A percentile compares a stretch with the other conserved stretches of the same genome.
These are phyloP conservation scores for Zalaria sp. DNA, from an alignment of 2,329 filamentous ascomycete species.

Conservation along the genomic window DNA sequence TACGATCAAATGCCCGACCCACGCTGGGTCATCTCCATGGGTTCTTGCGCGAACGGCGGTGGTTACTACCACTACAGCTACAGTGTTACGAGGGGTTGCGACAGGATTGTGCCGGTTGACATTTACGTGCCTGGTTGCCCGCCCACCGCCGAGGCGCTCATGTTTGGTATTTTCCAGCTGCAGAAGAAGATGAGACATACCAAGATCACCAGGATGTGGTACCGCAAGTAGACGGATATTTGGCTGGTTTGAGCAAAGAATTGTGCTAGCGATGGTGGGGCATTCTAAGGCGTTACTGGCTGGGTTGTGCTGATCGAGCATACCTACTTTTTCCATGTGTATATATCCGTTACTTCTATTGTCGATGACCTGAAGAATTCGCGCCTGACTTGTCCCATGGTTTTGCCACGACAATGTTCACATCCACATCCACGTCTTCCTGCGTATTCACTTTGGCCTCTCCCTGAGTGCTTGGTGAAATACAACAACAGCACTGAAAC, in stretches of 20 bases:
- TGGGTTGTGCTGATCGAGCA: too few relatives aligned
- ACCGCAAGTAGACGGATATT: conserved; percentile 27
- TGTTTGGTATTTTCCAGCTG: conserved; percentile 56
- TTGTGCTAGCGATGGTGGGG: not conserved
- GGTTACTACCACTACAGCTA: conserved; percentile 80
- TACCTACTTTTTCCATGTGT: too few relatives aligned
- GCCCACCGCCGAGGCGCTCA: conserved; percentile 36
- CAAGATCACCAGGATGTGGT: conserved; percentile 41
- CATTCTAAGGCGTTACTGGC: not conserved
- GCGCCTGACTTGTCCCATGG: too few relatives aligned
- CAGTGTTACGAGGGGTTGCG: conserved; percentile 59
- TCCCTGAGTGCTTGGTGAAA: too few relatives aligned
- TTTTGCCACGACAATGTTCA: too few relatives aligned
- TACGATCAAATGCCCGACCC: conserved; percentile 93
- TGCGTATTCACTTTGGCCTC: too few relatives aligned
- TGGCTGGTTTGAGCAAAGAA: not conserved
- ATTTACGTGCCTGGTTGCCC: conserved; percentile 65
- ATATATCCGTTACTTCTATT: too few relatives aligned
- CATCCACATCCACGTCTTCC: too few relatives aligned
- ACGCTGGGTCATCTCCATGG: conserved; percentile 72
- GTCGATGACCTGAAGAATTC: too few relatives aligned
- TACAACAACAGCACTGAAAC: too few relatives aligned
- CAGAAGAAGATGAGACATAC: conserved; percentile 59
- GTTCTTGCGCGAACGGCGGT: conserved; percentile 70
- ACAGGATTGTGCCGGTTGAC: conserved; percentile 65